Evolutionary conservation across 371 early-diverging fungal species (phyloP).

Genomic region (Hamiltosporidium magnivora): DNA sequence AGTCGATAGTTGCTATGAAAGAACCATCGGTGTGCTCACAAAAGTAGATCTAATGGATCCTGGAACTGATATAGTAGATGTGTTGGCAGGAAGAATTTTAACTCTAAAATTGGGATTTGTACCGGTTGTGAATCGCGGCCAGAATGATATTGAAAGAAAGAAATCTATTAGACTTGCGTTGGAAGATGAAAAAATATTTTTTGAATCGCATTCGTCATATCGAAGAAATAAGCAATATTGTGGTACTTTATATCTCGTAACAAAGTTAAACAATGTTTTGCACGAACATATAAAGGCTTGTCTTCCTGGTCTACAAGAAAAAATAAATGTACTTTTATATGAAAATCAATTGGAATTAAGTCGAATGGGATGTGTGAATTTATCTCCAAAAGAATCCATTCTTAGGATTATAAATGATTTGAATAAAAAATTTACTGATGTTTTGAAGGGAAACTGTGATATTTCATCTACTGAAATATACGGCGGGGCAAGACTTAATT

Average conservation of each 20-base stretch:
- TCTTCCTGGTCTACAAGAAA: constrained; percentile 40
- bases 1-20: constrained; percentile 68
- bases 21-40: constrained; percentile 77
- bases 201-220: constrained; percentile 79
- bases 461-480: constrained; percentile 75
- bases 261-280: constrained; percentile 77
- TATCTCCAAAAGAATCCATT: constrained; percentile 27
- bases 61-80: constrained; percentile 95
- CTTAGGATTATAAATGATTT: constrained; percentile 67
- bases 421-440: constrained; percentile 64
- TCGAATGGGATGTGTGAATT: constrained; percentile 57
- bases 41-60: constrained; percentile 87
- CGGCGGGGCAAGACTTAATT: constrained; percentile 89
- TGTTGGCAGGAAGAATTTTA: constrained; percentile 82
- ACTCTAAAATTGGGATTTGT: constrained; percentile 79
- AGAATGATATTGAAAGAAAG: constrained; percentile 76
- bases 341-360: constrained; percentile 56
- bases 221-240: constrained; percentile 82
- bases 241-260: constrained; percentile 85
- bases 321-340: constrained; percentile 23
- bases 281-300: constrained; percentile 40
- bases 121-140: constrained; percentile 81
- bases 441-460: constrained; percentile 80
- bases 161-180: constrained; percentile 72
- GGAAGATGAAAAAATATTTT: constrained; percentile 72